Percentiles rank a stretch among this genome's conserved stretches.
phyloP scores from a whole-genome alignment of 176 grass and related monocot species.

The Triticum timopheevii region DNA sequence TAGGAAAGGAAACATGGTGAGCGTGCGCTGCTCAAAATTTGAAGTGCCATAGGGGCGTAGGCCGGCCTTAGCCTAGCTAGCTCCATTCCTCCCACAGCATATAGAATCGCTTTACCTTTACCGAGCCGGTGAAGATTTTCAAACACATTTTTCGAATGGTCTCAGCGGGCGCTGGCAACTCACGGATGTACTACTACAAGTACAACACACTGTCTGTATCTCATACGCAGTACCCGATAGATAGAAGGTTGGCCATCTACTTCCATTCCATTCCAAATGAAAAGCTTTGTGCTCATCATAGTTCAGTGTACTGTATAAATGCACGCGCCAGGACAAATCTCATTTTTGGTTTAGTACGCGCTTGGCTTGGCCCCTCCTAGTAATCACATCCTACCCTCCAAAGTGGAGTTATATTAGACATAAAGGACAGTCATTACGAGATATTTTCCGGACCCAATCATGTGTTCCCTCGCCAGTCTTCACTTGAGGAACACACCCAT shows the following conservation, averaged over 20 bases:
- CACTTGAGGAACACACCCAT: background rate
- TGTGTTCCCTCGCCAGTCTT: background rate
- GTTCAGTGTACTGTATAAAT: constrained; percentile 21
- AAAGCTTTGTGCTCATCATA: background rate
- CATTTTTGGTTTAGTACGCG: background rate
- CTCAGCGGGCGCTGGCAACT: constrained; percentile 11
- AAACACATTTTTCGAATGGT: constrained; percentile 30
- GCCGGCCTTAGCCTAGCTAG: background rate
- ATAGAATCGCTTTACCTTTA: background rate
- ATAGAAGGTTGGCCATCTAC: constrained; percentile 5
- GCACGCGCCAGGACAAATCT: constrained; percentile 28
- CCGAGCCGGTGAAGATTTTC: background rate
- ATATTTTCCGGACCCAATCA: constrained; percentile 9
- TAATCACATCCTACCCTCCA: background rate
- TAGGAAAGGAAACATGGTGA: background rate
- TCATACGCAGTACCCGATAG: background rate
- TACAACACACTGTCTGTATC: no score
- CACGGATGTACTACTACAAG: no score
- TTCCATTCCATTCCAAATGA: background rate
- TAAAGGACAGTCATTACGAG: background rate
- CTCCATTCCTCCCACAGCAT: background rate
- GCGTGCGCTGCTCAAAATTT: background rate
- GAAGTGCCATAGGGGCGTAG: background rate
- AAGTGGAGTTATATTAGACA: background rate
- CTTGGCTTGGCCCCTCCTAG: background rate